Percentiles rank a stretch among this genome's conserved stretches.
Evolutionary conservation across 768 basidiomycete species (phyloP).

Genomic region (Tylopilus intermedius): DNA sequence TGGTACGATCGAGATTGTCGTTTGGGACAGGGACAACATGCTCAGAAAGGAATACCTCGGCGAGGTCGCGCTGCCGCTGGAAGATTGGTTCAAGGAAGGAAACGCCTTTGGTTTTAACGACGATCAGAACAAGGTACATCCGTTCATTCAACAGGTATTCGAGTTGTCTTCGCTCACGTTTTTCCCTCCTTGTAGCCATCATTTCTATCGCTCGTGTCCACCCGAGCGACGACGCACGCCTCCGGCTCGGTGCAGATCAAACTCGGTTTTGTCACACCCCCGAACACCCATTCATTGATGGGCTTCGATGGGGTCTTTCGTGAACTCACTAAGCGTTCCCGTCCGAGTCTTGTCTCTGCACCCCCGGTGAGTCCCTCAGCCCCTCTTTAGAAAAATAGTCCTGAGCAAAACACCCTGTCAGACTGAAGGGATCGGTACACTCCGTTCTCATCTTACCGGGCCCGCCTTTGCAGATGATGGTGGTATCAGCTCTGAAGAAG

Average conservation of each 20-base stretch:
- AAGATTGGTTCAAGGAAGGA: slow-evolving; percentile 67
- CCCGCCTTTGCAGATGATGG: slow-evolving; percentile 73
- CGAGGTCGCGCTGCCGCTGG: slow-evolving; percentile 72
- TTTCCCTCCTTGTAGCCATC: slow-evolving; percentile 35
- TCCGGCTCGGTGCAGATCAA: slow-evolving; percentile 56
- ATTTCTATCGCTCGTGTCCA: slow-evolving; percentile 42
- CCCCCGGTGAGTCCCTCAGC: slow-evolving; percentile 58
- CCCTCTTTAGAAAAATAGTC: background rate
- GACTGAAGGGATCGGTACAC: slow-evolving; percentile 85
- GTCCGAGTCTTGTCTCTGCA: slow-evolving; percentile 65
- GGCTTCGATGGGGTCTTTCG: slow-evolving; percentile 57
- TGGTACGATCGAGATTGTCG: slow-evolving; percentile 74
- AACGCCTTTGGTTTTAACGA: slow-evolving; percentile 51
- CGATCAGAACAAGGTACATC: slow-evolving; percentile 60
- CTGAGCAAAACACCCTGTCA: slow-evolving; percentile 24
- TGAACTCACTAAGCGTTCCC: slow-evolving; percentile 59
- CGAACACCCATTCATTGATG: slow-evolving; percentile 40
- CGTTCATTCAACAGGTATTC: background rate
- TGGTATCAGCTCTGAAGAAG: slow-evolving; percentile 55
- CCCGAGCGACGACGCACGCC: slow-evolving; percentile 42
- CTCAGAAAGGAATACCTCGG: slow-evolving; percentile 88
- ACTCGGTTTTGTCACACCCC: slow-evolving; percentile 50
- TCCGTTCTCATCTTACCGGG: slow-evolving; percentile 55
- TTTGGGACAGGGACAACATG: slow-evolving; percentile 92
- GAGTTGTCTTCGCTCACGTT: background rate